A percentile compares a stretch with the other conserved stretches of the same genome.
These are phyloP conservation scores for Sambucus nigra DNA, from an alignment of 129 eudicot species.

Conservation along the genomic window DNA sequence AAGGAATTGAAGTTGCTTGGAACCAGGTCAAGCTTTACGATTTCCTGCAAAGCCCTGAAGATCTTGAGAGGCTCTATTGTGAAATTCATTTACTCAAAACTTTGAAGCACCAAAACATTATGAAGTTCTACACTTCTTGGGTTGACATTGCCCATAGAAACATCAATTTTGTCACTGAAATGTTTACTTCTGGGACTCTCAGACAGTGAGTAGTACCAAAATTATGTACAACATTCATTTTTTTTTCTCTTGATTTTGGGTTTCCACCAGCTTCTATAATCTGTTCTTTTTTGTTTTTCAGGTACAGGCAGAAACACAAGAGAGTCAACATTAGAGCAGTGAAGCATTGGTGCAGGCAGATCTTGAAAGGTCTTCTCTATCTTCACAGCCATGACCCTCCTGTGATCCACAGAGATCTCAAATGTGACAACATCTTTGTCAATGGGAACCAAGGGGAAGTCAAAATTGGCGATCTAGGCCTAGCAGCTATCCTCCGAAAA, in stretches of 20 bases:
- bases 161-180: constrained; percentile 51
- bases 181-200: constrained; percentile 56
- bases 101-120: constrained; percentile 39
- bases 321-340: constrained; percentile 35
- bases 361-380: constrained; percentile 35
- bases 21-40: constrained; percentile 41
- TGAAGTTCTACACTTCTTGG: constrained; percentile 62
- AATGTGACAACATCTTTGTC: constrained; percentile 40
- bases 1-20: constrained; percentile 65
- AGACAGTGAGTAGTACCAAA: constrained; percentile 34
- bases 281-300: constrained; percentile 1
- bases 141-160: constrained; percentile 43
- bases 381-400: constrained; percentile 51
- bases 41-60: constrained; percentile 46
- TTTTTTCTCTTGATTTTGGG: not conserved
- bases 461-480: constrained; percentile 41
- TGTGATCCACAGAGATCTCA: constrained; percentile 42
- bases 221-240: not conserved
- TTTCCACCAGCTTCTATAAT: not conserved
- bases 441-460: constrained; percentile 46
- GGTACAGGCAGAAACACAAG: constrained; percentile 43
- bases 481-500: constrained; percentile 37
- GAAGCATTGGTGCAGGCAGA: constrained; percentile 46
- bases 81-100: constrained; percentile 53
- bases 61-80: constrained; percentile 50